Evolutionary conservation across 257 asterid genomes (phyloP), one percentile per base, ranked within the genome.

Genomic region (Solanum neorickii): DNA sequence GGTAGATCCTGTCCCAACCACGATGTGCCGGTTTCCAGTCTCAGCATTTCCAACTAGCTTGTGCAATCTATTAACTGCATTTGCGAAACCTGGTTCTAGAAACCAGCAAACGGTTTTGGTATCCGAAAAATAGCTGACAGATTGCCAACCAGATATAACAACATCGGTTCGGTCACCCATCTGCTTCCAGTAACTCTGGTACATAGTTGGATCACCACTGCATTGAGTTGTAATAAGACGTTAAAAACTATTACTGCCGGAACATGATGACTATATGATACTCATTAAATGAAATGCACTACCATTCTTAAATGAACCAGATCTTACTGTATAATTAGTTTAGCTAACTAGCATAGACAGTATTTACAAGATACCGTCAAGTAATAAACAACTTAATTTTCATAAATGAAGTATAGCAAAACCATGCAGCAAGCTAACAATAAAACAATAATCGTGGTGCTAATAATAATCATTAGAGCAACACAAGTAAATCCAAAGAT

Each of bases 131-230:
- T 97, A 97, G 73, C 99, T 97, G 25, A 97, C 93, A 88, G 94
- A 94, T 89, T 93, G 96, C 98, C 98, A 95, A 16, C 99, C 99
- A 9, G 95, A 91, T 83, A 97, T 94, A 86, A 94, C 91, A 29
- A 93, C 91, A 1, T 96, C 89, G 5, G 98, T 87, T 86, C 85
- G 92, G 74, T 97, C 99, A 73, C 98, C 99, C 88, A 90, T 73
- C 88, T 87, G 90, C 52, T 91, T 90, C 99, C 99, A 97, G 82
- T 95, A 97, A 21, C 72, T 91, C 92, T 93, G 98, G 82, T 97
- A 97, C 98, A 97, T 97, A 12, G 98, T 95, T 12, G 99, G 99
- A 90, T 97, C 99, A 10, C 99, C 99, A 78, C 99, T 97, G 90
- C 86, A 90, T 60, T 56, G 5, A 44, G 59, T 68, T 56, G 33